Evolutionary conservation across 2,329 filamentous ascomycete species (phyloP).

Genomic region (Tolypocladium tundrense): DNA sequence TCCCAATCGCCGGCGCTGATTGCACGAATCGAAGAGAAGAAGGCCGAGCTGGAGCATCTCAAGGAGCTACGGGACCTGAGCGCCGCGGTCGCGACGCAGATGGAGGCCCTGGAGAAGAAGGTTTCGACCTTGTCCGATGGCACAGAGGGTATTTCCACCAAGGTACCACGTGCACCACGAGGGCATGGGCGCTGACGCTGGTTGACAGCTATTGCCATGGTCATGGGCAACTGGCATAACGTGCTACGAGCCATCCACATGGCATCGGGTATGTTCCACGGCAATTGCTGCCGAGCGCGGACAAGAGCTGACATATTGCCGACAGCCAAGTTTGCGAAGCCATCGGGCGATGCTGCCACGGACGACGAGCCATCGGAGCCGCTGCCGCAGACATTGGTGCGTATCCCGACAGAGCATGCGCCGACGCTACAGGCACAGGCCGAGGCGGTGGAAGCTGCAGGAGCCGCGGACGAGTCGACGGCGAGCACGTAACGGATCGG

Average conservation of each 20-base stretch:
- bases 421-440: constrained; percentile 52
- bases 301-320: background rate
- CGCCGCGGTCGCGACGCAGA: constrained; percentile 67
- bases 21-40: constrained; percentile 76
- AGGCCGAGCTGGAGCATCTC: constrained; percentile 68
- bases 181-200: constrained; percentile 11
- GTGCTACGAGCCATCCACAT: constrained; percentile 77
- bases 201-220: constrained; percentile 63
- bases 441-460: constrained; percentile 36
- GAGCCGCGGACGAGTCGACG: constrained; percentile 25
- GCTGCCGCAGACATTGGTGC: constrained; percentile 71
- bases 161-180: too few species aligned
- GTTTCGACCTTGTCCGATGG: constrained; percentile 68
- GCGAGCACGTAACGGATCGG: background rate
- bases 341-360: constrained; percentile 28
- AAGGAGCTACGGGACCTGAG: constrained; percentile 71
- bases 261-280: constrained; percentile 56
- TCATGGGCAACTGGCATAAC: constrained; percentile 81
- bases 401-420: constrained; percentile 74
- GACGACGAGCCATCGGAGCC: constrained; percentile 33
- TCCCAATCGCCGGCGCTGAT: constrained; percentile 61
- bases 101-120: constrained; percentile 73
- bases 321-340: constrained; percentile 59
- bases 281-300: constrained; percentile 4
- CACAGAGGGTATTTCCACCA: constrained; percentile 56